These are phyloP conservation scores for Cryptosporidium tyzzeri DNA, from an alignment of 169 alveolate genomes.

Conservation along the genomic window DNA sequence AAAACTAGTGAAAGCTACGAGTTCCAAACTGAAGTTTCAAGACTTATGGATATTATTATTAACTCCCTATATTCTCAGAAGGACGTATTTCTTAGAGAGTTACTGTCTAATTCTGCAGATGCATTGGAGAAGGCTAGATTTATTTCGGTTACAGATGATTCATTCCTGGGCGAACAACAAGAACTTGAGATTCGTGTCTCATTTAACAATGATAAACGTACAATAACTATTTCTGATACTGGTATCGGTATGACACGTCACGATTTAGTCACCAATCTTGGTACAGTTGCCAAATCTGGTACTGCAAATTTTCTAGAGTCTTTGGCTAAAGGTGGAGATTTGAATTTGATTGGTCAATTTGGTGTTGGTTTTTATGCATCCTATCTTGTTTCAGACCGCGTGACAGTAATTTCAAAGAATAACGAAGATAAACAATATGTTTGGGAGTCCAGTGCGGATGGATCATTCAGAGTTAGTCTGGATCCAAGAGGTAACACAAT, in stretches of 20 bases:
- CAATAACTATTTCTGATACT: constrained; percentile 95
- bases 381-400: constrained; percentile 98
- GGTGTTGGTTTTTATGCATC: constrained; percentile 99
- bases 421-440: constrained; percentile 94
- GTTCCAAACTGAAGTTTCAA: constrained; percentile 98
- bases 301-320: constrained; percentile 98
- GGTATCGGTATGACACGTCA: constrained; percentile 99
- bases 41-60: constrained; percentile 98
- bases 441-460: constrained; percentile 98
- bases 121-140: constrained; percentile 98
- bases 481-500: constrained; percentile 97
- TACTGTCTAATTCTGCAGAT: constrained; percentile 99
- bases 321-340: constrained; percentile 93
- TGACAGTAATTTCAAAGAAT: constrained; percentile 93
- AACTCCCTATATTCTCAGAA: constrained; percentile 98
- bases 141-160: constrained; percentile 78
- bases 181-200: constrained; percentile 94
- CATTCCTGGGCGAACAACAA: constrained; percentile 65
- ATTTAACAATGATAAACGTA: constrained; percentile 92
- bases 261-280: constrained; percentile 97
- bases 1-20: constrained; percentile 84
- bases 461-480: constrained; percentile 92
- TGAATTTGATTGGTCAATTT: constrained; percentile 98
- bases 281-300: constrained; percentile 99
- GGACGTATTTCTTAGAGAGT: constrained; percentile 98